These are phyloP conservation scores for Xylaria sp. DNA, from an alignment of 2,329 filamentous ascomycete species.

Conservation along the genomic window DNA sequence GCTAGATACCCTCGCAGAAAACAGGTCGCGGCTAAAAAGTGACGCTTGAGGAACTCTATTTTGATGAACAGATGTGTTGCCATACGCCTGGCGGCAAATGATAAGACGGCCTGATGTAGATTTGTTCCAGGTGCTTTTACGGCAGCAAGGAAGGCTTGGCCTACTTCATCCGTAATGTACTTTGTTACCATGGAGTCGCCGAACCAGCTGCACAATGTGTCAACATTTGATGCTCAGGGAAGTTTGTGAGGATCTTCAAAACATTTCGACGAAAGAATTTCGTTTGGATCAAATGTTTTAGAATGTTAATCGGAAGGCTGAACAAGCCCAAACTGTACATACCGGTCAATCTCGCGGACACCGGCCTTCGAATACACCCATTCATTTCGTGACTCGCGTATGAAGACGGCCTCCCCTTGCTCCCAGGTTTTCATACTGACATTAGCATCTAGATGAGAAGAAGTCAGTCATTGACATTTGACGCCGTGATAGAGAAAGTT, in stretches of 20 bases:
- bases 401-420: constrained; percentile 36
- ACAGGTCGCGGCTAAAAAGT: constrained; percentile 43
- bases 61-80: constrained; percentile 45
- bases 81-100: constrained; percentile 42
- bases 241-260: background rate
- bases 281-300: background rate
- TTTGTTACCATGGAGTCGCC: constrained; percentile 45
- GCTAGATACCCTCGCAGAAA: constrained; percentile 46
- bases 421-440: constrained; percentile 46
- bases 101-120: constrained; percentile 41
- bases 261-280: background rate
- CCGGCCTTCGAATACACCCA: constrained; percentile 46
- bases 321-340: constrained; percentile 14
- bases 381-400: constrained; percentile 42
- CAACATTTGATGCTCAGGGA: background rate
- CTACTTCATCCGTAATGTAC: constrained; percentile 35
- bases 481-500: background rate
- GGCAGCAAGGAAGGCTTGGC: constrained; percentile 36
- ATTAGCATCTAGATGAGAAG: constrained; percentile 27
- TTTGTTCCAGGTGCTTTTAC: constrained; percentile 38
- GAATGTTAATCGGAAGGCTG: background rate
- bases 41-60: constrained; percentile 45
- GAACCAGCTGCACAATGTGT: constrained; percentile 40
- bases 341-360: constrained; percentile 41
- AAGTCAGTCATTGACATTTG: constrained; percentile 10